These are phyloP conservation scores for Limonium bicolor DNA, from an alignment of 148 eudicot species.

Conservation along the genomic window DNA sequence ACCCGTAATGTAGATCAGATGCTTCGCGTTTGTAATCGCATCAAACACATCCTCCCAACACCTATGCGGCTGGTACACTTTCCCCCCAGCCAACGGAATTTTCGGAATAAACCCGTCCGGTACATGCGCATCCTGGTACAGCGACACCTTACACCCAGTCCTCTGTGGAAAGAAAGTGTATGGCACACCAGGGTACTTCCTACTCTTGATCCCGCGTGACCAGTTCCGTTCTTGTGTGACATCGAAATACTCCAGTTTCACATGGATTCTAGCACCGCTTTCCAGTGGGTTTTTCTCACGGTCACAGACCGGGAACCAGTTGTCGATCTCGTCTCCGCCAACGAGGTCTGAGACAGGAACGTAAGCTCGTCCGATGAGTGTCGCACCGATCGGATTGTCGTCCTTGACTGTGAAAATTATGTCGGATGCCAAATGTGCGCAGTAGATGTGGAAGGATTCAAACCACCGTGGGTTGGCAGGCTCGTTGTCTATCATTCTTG, in stretches of 20 bases:
- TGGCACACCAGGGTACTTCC: conserved; percentile 36
- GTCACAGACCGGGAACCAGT: conserved; percentile 28
- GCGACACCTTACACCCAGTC: conserved; percentile 25
- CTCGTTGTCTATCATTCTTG: conserved; percentile 18
- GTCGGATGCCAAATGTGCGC: conserved; percentile 32
- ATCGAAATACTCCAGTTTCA: conserved; percentile 24
- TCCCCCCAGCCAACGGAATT: conserved; percentile 32
- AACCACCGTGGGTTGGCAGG: conserved; percentile 36
- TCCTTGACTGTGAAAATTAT: conserved; percentile 33
- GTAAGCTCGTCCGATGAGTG: conserved; percentile 29
- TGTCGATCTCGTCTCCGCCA: conserved; percentile 18
- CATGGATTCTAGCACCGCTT: conserved; percentile 20
- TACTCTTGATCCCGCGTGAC: conserved; percentile 27
- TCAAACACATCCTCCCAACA: conserved; percentile 48
- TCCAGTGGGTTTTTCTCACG: conserved; percentile 20
- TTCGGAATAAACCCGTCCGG: conserved; percentile 35
- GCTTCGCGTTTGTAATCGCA: conserved; percentile 29
- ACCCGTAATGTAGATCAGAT: conserved; percentile 31
- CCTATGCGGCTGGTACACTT: conserved; percentile 31
- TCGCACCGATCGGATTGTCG: conserved; percentile 27
- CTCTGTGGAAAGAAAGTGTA: conserved; percentile 34
- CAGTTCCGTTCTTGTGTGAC: conserved; percentile 25
- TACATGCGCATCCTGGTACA: conserved; percentile 36
- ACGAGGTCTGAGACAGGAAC: conserved; percentile 27
- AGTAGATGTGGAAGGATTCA: conserved; percentile 35